phyloP scores from a whole-genome alignment of 371 early-diverging fungal species.

The Apophysomyces variabilis region DNA sequence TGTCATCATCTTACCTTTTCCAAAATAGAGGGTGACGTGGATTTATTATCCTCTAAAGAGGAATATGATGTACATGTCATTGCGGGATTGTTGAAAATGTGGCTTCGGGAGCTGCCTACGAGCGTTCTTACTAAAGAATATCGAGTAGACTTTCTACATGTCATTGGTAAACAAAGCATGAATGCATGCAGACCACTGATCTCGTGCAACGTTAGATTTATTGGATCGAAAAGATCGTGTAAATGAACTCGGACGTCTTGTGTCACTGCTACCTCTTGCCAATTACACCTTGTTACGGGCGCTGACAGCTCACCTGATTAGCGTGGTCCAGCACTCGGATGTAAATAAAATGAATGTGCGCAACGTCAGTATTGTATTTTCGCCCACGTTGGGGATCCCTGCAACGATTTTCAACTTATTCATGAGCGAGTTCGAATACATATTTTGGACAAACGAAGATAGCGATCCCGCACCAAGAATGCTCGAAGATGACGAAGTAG shows the following conservation, averaged over 20 bases:
- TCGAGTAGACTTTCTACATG: slow-evolving; percentile 69
- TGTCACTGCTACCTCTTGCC: slow-evolving; percentile 58
- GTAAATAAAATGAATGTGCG: slow-evolving; percentile 77
- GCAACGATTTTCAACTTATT: slow-evolving; percentile 71
- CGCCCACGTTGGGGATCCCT: slow-evolving; percentile 73
- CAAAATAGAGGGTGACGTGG: slow-evolving; percentile 62
- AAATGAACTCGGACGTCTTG: slow-evolving; percentile 60
- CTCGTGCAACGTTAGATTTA: slow-evolving; percentile 43
- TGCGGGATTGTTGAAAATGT: slow-evolving; percentile 86
- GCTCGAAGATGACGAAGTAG: slow-evolving; percentile 27
- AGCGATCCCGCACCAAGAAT: slow-evolving; percentile 31
- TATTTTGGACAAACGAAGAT: slow-evolving; percentile 60
- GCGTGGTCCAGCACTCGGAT: slow-evolving; percentile 64
- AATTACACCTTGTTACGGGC: slow-evolving; percentile 68
- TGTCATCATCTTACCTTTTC: not conserved
- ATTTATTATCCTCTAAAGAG: slow-evolving; percentile 56
- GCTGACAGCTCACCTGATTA: slow-evolving; percentile 67
- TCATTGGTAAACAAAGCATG: slow-evolving; percentile 48
- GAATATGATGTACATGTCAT: slow-evolving; percentile 81
- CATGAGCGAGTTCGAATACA: slow-evolving; percentile 69
- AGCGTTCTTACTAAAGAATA: slow-evolving; percentile 76
- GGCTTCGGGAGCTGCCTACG: slow-evolving; percentile 78
- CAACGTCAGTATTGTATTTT: slow-evolving; percentile 78
- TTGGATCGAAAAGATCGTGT: slow-evolving; percentile 65
- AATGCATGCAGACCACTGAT: slow-evolving; percentile 1